phyloP scores from a whole-genome alignment of 805 yeast genomes.

The Nakazawaea holstii region DNA sequence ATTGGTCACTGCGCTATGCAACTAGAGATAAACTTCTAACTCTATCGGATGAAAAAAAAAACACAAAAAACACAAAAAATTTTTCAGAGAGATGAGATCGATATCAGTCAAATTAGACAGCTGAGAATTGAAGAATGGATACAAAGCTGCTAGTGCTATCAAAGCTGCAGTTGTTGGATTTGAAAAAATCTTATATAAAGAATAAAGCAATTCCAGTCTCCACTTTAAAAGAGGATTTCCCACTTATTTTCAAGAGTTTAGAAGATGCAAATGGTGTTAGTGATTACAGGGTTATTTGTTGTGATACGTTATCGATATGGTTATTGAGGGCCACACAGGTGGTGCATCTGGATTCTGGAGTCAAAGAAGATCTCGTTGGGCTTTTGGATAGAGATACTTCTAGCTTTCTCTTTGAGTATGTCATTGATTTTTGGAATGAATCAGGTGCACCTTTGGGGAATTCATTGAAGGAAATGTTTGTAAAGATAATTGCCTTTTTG shows the following conservation, averaged over 20 bases:
- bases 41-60: not conserved
- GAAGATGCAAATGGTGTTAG: conserved; percentile 28
- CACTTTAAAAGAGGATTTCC: conserved; percentile 16
- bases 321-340: conserved; percentile 48
- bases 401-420: conserved; percentile 39
- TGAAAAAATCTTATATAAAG: conserved; percentile 17
- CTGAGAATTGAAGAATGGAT: not conserved
- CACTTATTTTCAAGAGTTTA: conserved; percentile 26
- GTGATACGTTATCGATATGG: conserved; percentile 66
- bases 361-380: not conserved
- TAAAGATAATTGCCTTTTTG: conserved; percentile 42
- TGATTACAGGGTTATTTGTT: conserved; percentile 33
- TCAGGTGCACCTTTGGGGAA: conserved; percentile 67
- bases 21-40: not conserved
- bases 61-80: not conserved
- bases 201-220: conserved; percentile 8
- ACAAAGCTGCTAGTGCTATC: not conserved
- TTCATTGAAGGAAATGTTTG: conserved; percentile 57
- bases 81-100: conserved; percentile 1
- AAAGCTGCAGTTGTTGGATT: conserved; percentile 8
- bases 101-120: not conserved
- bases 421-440: conserved; percentile 66
- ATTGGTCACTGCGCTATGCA: too few relatives aligned
- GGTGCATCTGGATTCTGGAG: not conserved
- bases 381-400: conserved; percentile 18